Percentiles rank a stretch among this genome's conserved stretches.
These are phyloP conservation scores for Mycena amicta DNA, from an alignment of 768 basidiomycete species.

Conservation along the genomic window DNA sequence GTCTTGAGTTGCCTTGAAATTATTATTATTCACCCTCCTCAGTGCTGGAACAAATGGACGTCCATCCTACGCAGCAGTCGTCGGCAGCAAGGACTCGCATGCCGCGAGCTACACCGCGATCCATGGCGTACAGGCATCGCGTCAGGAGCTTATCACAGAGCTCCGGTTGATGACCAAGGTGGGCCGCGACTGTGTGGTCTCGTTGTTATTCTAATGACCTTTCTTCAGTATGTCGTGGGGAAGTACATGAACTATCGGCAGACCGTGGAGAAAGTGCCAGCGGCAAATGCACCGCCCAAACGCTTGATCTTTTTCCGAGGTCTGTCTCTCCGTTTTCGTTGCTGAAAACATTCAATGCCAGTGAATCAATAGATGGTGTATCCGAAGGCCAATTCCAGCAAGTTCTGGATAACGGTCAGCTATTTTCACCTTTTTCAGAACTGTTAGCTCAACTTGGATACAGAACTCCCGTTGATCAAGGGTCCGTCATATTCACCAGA, in stretches of 20 bases:
- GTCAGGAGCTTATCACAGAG: constrained; percentile 81
- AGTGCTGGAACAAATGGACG: constrained; percentile 69
- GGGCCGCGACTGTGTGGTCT: constrained; percentile 52
- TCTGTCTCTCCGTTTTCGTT: constrained; percentile 29
- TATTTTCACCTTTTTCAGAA: not conserved
- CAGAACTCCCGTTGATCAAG: constrained; percentile 63
- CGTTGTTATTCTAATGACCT: constrained; percentile 39
- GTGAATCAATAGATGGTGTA: constrained; percentile 49
- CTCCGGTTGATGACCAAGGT: constrained; percentile 61
- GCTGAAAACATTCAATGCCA: constrained; percentile 9
- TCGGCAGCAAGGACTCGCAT: constrained; percentile 76
- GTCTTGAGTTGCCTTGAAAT: not conserved
- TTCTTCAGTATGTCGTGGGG: constrained; percentile 52
- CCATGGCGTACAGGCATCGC: constrained; percentile 57
- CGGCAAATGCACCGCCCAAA: constrained; percentile 49
- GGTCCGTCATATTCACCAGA: constrained; percentile 42
- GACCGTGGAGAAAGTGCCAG: constrained; percentile 51
- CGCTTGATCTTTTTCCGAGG: constrained; percentile 80
- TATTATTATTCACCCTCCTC: constrained; percentile 61
- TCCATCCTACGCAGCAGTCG: constrained; percentile 80
- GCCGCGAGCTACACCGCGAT: constrained; percentile 73
- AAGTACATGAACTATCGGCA: constrained; percentile 62
- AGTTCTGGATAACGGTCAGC: constrained; percentile 57
- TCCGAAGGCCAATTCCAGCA: constrained; percentile 57
- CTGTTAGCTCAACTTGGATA: constrained; percentile 22